Conservation (phyloP, 2,329 filamentous ascomycete genomes). For the Chalaropsis ovoidea region DNA sequence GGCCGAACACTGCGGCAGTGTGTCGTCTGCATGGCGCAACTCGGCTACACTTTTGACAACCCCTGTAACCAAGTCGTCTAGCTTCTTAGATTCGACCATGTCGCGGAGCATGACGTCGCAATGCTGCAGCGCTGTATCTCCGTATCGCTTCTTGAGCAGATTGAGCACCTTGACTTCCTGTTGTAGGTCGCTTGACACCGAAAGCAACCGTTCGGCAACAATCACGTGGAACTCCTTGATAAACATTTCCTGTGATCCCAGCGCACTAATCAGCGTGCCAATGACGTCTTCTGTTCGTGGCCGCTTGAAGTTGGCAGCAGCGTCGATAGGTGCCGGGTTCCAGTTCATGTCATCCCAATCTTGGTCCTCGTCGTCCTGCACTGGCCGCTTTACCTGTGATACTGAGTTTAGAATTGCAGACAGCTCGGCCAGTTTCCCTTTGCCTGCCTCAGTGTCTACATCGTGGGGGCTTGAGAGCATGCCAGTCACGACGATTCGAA, state of each 20-base stretch:
- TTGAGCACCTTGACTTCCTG: slow-evolving; percentile 76
- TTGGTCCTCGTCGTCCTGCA: slow-evolving; percentile 56
- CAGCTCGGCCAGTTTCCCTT: slow-evolving; percentile 51
- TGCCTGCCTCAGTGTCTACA: slow-evolving; percentile 37
- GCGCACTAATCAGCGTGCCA: slow-evolving; percentile 75
- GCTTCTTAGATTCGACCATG: slow-evolving; percentile 67
- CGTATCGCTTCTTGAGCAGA: slow-evolving; percentile 78
- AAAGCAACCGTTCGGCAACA: slow-evolving; percentile 70
- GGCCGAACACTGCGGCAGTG: slow-evolving; percentile 47
- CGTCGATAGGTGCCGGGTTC: slow-evolving; percentile 87
- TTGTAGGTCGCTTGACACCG: slow-evolving; percentile 57
- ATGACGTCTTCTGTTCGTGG: slow-evolving; percentile 85
- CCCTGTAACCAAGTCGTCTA: slow-evolving; percentile 43
- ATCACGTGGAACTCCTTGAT: slow-evolving; percentile 89
- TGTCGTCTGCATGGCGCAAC: neutral
- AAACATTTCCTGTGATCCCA: slow-evolving; percentile 82
- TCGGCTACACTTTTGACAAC: neutral
- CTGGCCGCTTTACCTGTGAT: slow-evolving; percentile 43
- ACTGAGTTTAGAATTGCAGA: slow-evolving; percentile 55
- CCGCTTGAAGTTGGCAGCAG: slow-evolving; percentile 81
- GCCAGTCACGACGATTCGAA: slow-evolving; percentile 65
- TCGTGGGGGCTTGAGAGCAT: slow-evolving; percentile 54
- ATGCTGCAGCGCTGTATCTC: slow-evolving; percentile 73
- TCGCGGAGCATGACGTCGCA: slow-evolving; percentile 98
- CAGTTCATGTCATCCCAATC: slow-evolving; percentile 91